A percentile compares a stretch with the other conserved stretches of the same genome.
phyloP scores from a whole-genome alignment of 805 yeast genomes.

The Tetrapisispora phaffii region DNA sequence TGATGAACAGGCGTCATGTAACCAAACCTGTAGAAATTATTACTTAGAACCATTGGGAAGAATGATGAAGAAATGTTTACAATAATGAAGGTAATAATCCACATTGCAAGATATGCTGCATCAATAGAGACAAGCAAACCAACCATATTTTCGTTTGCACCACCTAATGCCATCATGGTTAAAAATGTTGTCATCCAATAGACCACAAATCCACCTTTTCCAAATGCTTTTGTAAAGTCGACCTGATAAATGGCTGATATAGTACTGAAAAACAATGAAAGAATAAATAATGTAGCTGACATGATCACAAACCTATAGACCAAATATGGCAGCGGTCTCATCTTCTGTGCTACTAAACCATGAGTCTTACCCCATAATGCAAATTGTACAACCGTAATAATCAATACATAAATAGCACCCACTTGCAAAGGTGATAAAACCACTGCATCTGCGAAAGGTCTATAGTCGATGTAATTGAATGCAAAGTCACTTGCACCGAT shows the following conservation, averaged over 20 bases:
- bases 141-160: conserved; percentile 59
- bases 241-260: conserved; percentile 63
- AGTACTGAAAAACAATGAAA: conserved; percentile 49
- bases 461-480: conserved; percentile 35
- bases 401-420: conserved; percentile 62
- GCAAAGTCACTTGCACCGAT: conserved; percentile 23
- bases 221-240: conserved; percentile 48
- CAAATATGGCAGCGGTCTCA: conserved; percentile 38
- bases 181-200: conserved; percentile 62
- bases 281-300: conserved; percentile 41
- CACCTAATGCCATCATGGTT: conserved; percentile 69
- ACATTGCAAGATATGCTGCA: conserved; percentile 61
- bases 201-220: conserved; percentile 61
- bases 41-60: conserved; percentile 49
- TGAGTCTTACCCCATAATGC: conserved; percentile 51
- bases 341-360: conserved; percentile 36
- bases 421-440: conserved; percentile 63
- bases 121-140: conserved; percentile 40
- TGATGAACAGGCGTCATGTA: conserved; percentile 63
- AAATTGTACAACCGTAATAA: conserved; percentile 63
- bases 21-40: conserved; percentile 50
- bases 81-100: conserved; percentile 64
- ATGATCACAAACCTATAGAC: conserved; percentile 42
- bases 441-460: conserved; percentile 41
- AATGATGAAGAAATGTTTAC: conserved; percentile 61